Base-by-base conservation (phyloP, 768 basidiomycete species). In the Suillus sp. region DNA sequence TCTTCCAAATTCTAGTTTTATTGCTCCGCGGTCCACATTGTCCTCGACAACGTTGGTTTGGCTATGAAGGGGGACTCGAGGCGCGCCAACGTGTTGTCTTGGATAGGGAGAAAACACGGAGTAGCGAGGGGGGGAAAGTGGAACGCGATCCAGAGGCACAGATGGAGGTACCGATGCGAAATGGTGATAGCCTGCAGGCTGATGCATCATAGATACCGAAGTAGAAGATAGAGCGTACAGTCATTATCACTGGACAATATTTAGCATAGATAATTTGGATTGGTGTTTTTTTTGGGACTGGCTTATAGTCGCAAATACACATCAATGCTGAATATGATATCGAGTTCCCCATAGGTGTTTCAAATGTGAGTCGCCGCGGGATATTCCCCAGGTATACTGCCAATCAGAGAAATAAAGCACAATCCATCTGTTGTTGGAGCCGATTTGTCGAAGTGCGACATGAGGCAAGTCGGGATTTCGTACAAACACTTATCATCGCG, bases 1-100 rank as follows among this genome's bases (percentile, higher is more conserved):
- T 75, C 0, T 84, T 82, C 66, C 83, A 85, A 65, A 68, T 93
- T 1, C 56, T 83, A 32, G 64, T 91, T 4, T 81, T 92, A 4
- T 73, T 89, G 11, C 45, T 84, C 32, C 82, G 92, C 32, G 92
- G 92, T 0, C 92, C 92, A 9, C 90, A 92, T 56, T 75, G 74
- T 43, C 69, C 74, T 1, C 62, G 74, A 40, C 63, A 73, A 48
- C 76, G 82, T 45, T 89, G 89, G 88, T 77, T 89, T 69, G 87
- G 89, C 8, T 89, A 83, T 70, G 80, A 84, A 65, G 88, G 86
- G 9, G 86, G 88, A 5, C 67, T 80, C 30, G 78, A 80, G 69
- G 73, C 79, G 20, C 74, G 80, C 43, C 83, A 77, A 65, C 71
- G 69, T 5, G 76, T 80, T 20, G 71, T 81, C 18, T 74, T 57